Conservation (phyloP, 805 yeast genomes). For the Candida alai region DNA sequence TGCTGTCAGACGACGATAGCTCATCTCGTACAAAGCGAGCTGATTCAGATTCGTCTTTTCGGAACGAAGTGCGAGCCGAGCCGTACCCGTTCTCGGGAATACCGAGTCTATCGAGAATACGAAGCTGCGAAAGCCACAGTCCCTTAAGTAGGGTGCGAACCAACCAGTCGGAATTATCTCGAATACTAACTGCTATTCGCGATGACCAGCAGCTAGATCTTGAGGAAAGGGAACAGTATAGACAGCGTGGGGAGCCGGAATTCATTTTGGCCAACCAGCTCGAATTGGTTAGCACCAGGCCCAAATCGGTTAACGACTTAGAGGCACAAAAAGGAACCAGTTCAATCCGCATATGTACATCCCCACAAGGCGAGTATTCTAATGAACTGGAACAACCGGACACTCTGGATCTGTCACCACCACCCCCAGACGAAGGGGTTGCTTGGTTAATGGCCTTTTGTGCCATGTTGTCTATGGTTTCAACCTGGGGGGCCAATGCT, state of each 20-base stretch:
- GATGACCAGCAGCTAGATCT: conserved; percentile 20
- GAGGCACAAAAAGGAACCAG: conserved; percentile 5
- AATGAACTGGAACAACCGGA: neutral
- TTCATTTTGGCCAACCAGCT: conserved; percentile 15
- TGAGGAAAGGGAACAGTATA: conserved; percentile 12
- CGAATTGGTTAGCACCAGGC: conserved; percentile 10
- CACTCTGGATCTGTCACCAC: conserved; percentile 2
- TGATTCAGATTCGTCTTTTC: too few relatives aligned
- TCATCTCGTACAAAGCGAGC: too few relatives aligned
- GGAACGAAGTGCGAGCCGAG: too few relatives aligned
- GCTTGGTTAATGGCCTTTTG: conserved; percentile 54
- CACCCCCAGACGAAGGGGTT: conserved; percentile 43
- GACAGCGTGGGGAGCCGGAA: conserved; percentile 12
- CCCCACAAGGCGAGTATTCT: neutral
- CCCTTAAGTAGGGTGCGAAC: conserved; percentile 9
- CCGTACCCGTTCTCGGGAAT: too few relatives aligned
- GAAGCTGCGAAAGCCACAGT: too few relatives aligned
- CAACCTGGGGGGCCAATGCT: conserved; percentile 59
- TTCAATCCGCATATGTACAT: too few relatives aligned
- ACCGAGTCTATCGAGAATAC: too few relatives aligned
- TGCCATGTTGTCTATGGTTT: conserved; percentile 40
- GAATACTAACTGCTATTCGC: conserved; percentile 17
- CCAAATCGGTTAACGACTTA: conserved; percentile 5
- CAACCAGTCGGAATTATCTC: conserved; percentile 14
- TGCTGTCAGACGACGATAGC: too few relatives aligned